A percentile compares a stretch with the other conserved stretches of the same genome.
Evolutionary conservation across 2,329 filamentous ascomycete species (phyloP).

Genomic region (Thelonectria olida): DNA sequence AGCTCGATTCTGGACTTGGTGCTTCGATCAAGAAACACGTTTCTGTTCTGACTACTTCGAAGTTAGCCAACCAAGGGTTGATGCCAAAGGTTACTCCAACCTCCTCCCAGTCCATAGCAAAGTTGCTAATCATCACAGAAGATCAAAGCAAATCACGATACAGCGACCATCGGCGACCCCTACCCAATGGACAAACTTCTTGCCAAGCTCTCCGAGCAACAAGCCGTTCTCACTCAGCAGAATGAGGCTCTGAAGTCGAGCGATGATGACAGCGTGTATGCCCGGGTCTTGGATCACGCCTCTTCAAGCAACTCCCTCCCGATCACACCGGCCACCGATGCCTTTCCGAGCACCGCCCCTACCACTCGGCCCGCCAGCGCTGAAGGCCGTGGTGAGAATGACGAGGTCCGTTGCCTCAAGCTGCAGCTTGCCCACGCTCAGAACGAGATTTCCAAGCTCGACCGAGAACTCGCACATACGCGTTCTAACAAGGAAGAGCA

Average conservation of each 20-base stretch:
- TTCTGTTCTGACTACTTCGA: slow-evolving; percentile 60
- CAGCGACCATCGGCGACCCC: slow-evolving; percentile 47
- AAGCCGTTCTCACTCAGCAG: slow-evolving; percentile 67
- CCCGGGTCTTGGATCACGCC: slow-evolving; percentile 54
- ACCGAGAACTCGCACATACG: slow-evolving; percentile 74
- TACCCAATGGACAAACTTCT: slow-evolving; percentile 77
- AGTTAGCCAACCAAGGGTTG: slow-evolving; percentile 64
- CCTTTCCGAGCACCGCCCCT: slow-evolving; percentile 57
- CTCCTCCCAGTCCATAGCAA: not conserved
- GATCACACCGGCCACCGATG: slow-evolving; percentile 69
- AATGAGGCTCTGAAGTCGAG: slow-evolving; percentile 59
- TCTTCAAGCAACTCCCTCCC: slow-evolving; percentile 68
- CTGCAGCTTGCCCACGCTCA: slow-evolving; percentile 76
- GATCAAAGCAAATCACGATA: slow-evolving; percentile 59
- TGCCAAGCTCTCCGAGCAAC: slow-evolving; percentile 78
- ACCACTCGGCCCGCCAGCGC: slow-evolving; percentile 64
- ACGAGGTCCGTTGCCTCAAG: slow-evolving; percentile 75
- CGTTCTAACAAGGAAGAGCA: slow-evolving; percentile 66
- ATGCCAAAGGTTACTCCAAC: slow-evolving; percentile 58
- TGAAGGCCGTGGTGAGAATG: slow-evolving; percentile 52
- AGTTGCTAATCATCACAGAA: slow-evolving; percentile 49
- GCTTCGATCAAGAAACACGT: slow-evolving; percentile 53
- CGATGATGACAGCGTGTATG: slow-evolving; percentile 49
- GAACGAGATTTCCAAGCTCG: slow-evolving; percentile 75
- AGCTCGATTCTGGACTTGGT: slow-evolving; percentile 34